Base-by-base conservation (phyloP, 1,139 yeast genomes). In the Geotrichum histeridarum region DNA sequence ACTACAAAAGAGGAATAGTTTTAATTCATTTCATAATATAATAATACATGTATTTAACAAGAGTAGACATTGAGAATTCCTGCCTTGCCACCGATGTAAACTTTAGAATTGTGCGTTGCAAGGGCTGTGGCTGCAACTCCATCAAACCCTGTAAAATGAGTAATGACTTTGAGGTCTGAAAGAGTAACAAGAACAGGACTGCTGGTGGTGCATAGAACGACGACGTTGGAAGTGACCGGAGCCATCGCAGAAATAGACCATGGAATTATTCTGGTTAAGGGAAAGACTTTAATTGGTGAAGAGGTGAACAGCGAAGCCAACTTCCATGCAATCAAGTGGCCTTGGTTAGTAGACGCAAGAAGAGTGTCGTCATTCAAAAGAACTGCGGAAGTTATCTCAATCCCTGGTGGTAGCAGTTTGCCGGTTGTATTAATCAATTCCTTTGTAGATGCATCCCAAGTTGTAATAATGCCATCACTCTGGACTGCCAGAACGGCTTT, bases 401-500 rank as follows among this genome's bases (percentile, higher is more conserved):
- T n/a, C 2, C 44, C 38, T 14, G 36, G 15, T n/a, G 44, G 37
- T 12, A 41, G 15, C 17, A 47, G 36, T 15, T 47, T 44, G 12
- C 42, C 54, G 18, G 46, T 55, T 15, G 43, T 44, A 12, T 30
- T 5, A 1, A 35, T 33, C n/a, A 18, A 30, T n/a, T 38, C 32
- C 22, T 50, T 53, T 2, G 51, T 36, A 33, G 11, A 46, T 5
- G 42, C 39, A 37, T 50, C 44, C 53, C 50, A 53, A 4, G 82
- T 59, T 0, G 61, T 62, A 2, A 50, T 8, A 8, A 11, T 0
- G 8, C 27, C 15, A 9, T 77, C 71, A 15, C 67, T 70, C 63
- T 80, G 79, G 0, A 83, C 85, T 14, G 73, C 73, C 49, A 67
- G 64, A 0, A 75, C 68, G 32, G 54, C 53, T 55, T 68, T 70